Evolutionary conservation across 2,329 filamentous ascomycete genomes (phyloP).

Genomic region (Microdochium trichocladiopsis): DNA sequence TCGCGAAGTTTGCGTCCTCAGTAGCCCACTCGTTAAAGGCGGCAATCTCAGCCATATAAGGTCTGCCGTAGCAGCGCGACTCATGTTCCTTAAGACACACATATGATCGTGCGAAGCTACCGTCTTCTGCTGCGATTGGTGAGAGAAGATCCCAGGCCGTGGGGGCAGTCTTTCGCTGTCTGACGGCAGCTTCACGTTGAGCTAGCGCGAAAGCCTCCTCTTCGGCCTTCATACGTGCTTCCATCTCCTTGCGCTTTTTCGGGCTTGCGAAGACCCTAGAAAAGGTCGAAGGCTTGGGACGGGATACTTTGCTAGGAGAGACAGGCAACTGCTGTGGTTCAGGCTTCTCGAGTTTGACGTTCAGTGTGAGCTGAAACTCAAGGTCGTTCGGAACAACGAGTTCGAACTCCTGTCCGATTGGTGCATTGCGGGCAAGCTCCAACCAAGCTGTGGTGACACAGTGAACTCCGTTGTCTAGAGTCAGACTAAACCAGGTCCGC

Average conservation of each 20-base stretch:
- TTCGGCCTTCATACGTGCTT: constrained; percentile 76
- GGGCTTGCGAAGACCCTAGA: constrained; percentile 89
- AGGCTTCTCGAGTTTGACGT: constrained; percentile 86
- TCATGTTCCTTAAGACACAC: constrained; percentile 93
- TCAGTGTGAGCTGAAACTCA: constrained; percentile 96
- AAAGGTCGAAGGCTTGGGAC: constrained; percentile 79
- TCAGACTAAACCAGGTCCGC: constrained; percentile 89
- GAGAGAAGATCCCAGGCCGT: constrained; percentile 83
- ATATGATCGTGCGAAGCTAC: constrained; percentile 90
- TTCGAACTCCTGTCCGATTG: constrained; percentile 97
- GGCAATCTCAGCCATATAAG: constrained; percentile 79
- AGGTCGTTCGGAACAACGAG: constrained; percentile 94
- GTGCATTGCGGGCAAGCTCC: constrained; percentile 83
- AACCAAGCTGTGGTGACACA: constrained; percentile 96
- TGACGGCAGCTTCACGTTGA: constrained; percentile 57
- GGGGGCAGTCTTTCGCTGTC: constrained; percentile 55
- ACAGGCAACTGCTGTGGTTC: constrained; percentile 47
- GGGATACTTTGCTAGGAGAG: constrained; percentile 56
- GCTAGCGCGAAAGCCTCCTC: constrained; percentile 64
- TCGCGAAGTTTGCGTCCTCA: constrained; percentile 71
- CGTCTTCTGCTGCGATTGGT: constrained; percentile 80
- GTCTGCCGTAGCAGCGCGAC: constrained; percentile 77
- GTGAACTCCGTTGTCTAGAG: constrained; percentile 95
- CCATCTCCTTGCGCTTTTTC: constrained; percentile 93
- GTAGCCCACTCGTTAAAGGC: constrained; percentile 99